Conservation (phyloP, 305 asterid genomes). For the Fraxinus platypoda region DNA sequence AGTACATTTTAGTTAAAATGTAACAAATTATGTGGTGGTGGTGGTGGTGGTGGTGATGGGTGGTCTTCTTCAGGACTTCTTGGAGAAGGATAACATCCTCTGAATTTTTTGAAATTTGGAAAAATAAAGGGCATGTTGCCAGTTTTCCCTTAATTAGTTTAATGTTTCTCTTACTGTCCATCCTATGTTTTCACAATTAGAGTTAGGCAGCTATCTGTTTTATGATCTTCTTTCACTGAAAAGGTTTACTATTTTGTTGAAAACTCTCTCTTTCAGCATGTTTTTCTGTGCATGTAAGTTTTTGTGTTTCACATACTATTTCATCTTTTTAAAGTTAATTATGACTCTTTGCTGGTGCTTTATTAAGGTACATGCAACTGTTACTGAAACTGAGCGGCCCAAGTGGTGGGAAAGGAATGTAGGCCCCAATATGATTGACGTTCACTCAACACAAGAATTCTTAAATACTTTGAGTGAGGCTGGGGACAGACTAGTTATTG, state of each 20-base stretch:
- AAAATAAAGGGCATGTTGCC: not conserved
- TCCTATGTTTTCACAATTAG: not conserved
- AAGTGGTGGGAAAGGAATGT: conserved; percentile 94
- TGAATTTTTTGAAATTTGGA: not conserved
- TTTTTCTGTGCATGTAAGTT: not conserved
- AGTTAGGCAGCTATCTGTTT: conserved; percentile 6
- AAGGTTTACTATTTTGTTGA: not conserved
- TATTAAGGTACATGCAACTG: conserved; percentile 59
- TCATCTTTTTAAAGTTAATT: conserved; percentile 11
- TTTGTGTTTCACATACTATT: not conserved
- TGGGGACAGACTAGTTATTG: conserved; percentile 80
- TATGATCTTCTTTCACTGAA: conserved; percentile 9
- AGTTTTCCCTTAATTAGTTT: not conserved
- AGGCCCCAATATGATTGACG: conserved; percentile 86
- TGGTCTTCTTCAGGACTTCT: not conserved
- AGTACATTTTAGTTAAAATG: not conserved
- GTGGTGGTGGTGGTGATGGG: not conserved
- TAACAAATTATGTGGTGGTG: not conserved
- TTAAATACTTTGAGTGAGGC: conserved; percentile 76
- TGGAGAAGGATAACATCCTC: conserved; percentile 5
- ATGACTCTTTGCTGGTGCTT: conserved; percentile 22
- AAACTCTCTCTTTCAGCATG: conserved; percentile 8
- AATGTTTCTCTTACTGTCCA: not conserved
- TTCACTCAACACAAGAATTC: conserved; percentile 81
- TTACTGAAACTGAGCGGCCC: conserved; percentile 74